phyloP scores from a whole-genome alignment of 2,329 filamentous ascomycete genomes.

The Fusarium newnesense region DNA sequence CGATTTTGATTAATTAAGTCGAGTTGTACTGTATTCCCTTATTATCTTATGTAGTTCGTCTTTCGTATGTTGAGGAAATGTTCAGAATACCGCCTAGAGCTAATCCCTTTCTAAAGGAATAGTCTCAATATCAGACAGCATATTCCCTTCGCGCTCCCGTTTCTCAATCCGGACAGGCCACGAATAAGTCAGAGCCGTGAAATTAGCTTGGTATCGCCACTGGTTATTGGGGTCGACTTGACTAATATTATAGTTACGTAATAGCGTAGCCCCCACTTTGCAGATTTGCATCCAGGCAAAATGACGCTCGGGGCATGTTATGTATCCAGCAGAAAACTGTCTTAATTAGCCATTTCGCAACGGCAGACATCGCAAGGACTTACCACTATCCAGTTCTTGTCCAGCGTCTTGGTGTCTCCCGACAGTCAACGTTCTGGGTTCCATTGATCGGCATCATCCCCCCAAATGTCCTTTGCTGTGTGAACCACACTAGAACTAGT shows the following conservation, averaged over 20 bases:
- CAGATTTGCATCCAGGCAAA: slow-evolving; percentile 27
- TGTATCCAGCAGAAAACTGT: slow-evolving; percentile 29
- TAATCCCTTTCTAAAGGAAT: no score
- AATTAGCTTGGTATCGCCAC: slow-evolving; percentile 28
- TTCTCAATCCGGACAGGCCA: not conserved
- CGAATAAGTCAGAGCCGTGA: slow-evolving; percentile 15
- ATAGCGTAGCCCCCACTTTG: slow-evolving; percentile 25
- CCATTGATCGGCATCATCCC: slow-evolving; percentile 47
- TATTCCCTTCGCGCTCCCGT: no score
- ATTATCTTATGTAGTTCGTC: no score
- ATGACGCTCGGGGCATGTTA: slow-evolving; percentile 28
- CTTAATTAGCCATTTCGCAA: no score
- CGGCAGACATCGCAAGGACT: no score
- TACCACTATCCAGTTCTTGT: not conserved
- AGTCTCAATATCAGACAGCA: no score
- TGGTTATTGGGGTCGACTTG: slow-evolving; percentile 18
- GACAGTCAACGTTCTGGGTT: slow-evolving; percentile 31
- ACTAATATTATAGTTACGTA: slow-evolving; percentile 21
- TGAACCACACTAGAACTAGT: slow-evolving; percentile 41
- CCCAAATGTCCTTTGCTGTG: slow-evolving; percentile 50
- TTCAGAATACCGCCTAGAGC: no score
- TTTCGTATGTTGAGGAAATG: no score
- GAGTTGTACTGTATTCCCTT: no score
- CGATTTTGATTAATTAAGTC: no score
- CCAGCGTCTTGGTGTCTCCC: not conserved